Percentiles rank a stretch among this genome's conserved stretches.
Evolutionary conservation across 352 stramenopile species (phyloP).

Genomic region (Pythium aquatile): DNA sequence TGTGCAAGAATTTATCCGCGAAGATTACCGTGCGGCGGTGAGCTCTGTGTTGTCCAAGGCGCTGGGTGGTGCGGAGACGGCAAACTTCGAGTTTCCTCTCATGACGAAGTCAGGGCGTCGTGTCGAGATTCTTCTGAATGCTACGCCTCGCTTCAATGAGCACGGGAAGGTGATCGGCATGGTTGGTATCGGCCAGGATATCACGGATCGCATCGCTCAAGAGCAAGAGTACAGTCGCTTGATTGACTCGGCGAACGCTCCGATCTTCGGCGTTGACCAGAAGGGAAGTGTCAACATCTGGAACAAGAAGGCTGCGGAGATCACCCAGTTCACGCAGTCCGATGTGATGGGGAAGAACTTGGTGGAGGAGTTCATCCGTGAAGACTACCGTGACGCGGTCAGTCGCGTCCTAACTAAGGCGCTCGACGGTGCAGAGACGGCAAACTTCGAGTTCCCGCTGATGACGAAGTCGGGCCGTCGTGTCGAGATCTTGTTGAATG

Average conservation of each 20-base stretch:
- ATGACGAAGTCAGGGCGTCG: slow-evolving; percentile 39
- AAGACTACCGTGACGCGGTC: slow-evolving; percentile 59
- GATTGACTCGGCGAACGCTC: slow-evolving; percentile 63
- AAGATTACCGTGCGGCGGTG: slow-evolving; percentile 30
- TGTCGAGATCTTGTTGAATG: slow-evolving; percentile 33
- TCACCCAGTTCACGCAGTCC: slow-evolving; percentile 61
- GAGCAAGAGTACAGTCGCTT: slow-evolving; percentile 45
- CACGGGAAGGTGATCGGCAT: slow-evolving; percentile 51
- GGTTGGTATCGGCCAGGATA: slow-evolving; percentile 56
- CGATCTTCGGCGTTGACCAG: slow-evolving; percentile 78
- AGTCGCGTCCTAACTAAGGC: slow-evolving; percentile 55
- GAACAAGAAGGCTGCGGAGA: slow-evolving; percentile 71
- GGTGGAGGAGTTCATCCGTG: slow-evolving; percentile 56
- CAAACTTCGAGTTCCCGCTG: slow-evolving; percentile 75
- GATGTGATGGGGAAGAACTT: slow-evolving; percentile 60
- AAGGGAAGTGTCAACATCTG: slow-evolving; percentile 64
- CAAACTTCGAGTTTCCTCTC: slow-evolving; percentile 46
- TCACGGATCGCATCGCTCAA: slow-evolving; percentile 40
- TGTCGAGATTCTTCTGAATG: slow-evolving; percentile 45
- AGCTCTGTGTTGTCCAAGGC: slow-evolving; percentile 27
- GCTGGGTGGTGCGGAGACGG: slow-evolving; percentile 25
- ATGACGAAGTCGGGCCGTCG: slow-evolving; percentile 48
- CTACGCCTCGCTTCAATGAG: slow-evolving; percentile 43
- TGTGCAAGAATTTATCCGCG: slow-evolving; percentile 65
- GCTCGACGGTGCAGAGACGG: slow-evolving; percentile 48